Conservation (phyloP, 805 yeast genomes). For the Cephaloascus albidus region DNA sequence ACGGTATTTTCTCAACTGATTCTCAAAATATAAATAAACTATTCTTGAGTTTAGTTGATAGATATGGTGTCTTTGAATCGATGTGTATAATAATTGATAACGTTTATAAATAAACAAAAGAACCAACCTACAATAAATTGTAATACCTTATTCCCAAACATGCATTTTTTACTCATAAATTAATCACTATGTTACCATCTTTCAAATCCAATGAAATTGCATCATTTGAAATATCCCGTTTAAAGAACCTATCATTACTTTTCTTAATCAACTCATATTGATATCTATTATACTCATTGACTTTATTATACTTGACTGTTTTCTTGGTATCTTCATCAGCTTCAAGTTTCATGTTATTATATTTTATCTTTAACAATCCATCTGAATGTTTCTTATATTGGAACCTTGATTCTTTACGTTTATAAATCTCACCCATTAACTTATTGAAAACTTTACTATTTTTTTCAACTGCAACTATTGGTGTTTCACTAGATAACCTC, state of each 20-base stretch:
- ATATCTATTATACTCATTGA: background rate
- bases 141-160: too few species aligned
- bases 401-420: background rate
- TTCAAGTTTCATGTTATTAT: background rate
- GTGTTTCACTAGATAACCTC: background rate
- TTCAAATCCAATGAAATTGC: too few species aligned
- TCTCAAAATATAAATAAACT: background rate
- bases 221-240: too few species aligned
- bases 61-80: background rate
- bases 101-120: too few species aligned
- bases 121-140: too few species aligned
- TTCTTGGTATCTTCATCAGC: background rate
- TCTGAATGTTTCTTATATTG: background rate
- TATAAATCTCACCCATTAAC: background rate
- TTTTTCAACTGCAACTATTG: background rate
- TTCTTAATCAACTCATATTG: background rate
- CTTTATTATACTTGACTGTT: background rate
- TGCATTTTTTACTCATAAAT: too few species aligned
- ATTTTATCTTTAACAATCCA: background rate
- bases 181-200: too few species aligned
- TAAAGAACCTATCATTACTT: background rate
- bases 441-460: background rate
- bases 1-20: background rate
- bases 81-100: background rate
- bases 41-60: background rate